phyloP scores from a whole-genome alignment of 2,329 filamentous ascomycete genomes.

The Ceratocystis variospora region DNA sequence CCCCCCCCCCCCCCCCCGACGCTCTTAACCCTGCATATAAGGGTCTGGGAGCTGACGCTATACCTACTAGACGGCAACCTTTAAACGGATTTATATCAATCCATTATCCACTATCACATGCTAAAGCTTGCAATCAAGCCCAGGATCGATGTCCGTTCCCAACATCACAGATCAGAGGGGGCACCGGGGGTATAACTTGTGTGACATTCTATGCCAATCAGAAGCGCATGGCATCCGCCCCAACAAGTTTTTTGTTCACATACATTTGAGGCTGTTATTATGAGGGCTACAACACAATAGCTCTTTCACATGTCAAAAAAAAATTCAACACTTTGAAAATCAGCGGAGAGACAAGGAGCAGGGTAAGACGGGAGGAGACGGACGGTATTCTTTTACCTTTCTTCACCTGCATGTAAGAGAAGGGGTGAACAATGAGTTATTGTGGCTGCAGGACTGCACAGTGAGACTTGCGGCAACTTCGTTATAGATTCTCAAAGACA shows the following conservation, averaged over 20 bases:
- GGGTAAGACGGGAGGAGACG: neutral
- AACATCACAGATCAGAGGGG: conserved; percentile 3
- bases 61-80: neutral
- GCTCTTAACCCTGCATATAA: neutral
- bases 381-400: too few species aligned
- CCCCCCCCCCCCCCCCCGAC: too few species aligned
- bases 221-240: neutral
- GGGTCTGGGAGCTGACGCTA: neutral
- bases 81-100: neutral
- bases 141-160: neutral
- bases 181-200: neutral
- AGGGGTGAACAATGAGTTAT: too few species aligned
- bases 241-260: neutral
- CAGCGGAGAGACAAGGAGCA: neutral
- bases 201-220: neutral
- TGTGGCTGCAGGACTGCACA: too few species aligned
- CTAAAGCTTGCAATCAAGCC: neutral
- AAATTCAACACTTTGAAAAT: neutral
- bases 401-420: too few species aligned
- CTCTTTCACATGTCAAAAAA: conserved; percentile 10
- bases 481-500: too few species aligned
- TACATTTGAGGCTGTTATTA: neutral
- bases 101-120: conserved; percentile 1
- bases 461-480: too few species aligned
- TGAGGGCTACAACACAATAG: neutral